phyloP scores from a whole-genome alignment of 495 filamentous ascomycete genomes.

The Podospora sp. region DNA sequence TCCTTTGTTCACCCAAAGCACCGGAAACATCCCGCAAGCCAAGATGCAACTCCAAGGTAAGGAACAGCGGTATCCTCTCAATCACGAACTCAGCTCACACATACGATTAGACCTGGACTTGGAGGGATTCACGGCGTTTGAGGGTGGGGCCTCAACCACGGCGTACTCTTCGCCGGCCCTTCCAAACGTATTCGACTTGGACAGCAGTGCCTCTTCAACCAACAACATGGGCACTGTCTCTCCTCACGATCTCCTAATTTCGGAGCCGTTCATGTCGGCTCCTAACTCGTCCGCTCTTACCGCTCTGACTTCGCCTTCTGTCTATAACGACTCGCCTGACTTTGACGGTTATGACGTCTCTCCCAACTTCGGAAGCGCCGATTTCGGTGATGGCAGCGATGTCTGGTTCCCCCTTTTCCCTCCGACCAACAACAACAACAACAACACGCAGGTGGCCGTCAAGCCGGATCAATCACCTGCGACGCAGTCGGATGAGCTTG shows the following conservation, averaged over 20 bases:
- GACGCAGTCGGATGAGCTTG: conserved; percentile 45
- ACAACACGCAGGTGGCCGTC: not conserved
- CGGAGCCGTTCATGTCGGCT: conserved; percentile 67
- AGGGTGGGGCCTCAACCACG: conserved; percentile 51
- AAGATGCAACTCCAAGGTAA: conserved; percentile 55
- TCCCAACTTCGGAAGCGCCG: conserved; percentile 61
- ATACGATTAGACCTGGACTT: conserved; percentile 49
- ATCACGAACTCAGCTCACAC: conserved; percentile 41
- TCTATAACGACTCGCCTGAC: conserved; percentile 74
- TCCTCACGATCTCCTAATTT: conserved; percentile 76
- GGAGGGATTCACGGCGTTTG: conserved; percentile 55
- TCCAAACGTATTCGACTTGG: conserved; percentile 49
- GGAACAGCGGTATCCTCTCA: conserved; percentile 11
- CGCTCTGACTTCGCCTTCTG: conserved; percentile 78
- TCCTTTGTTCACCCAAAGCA: conserved; percentile 55
- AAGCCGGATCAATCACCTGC: conserved; percentile 46
- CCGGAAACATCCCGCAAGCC: conserved; percentile 44
- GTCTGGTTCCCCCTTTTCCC: conserved; percentile 74
- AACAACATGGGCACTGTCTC: conserved; percentile 73
- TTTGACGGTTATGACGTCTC: conserved; percentile 73
- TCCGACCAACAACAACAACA: conserved; percentile 37
- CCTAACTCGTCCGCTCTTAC: conserved; percentile 84
- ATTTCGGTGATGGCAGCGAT: conserved; percentile 46
- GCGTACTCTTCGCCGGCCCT: conserved; percentile 57
- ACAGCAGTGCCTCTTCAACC: conserved; percentile 45